Base-by-base conservation (phyloP, 2,329 filamentous ascomycete species). In the Xylariaceae sp. region DNA sequence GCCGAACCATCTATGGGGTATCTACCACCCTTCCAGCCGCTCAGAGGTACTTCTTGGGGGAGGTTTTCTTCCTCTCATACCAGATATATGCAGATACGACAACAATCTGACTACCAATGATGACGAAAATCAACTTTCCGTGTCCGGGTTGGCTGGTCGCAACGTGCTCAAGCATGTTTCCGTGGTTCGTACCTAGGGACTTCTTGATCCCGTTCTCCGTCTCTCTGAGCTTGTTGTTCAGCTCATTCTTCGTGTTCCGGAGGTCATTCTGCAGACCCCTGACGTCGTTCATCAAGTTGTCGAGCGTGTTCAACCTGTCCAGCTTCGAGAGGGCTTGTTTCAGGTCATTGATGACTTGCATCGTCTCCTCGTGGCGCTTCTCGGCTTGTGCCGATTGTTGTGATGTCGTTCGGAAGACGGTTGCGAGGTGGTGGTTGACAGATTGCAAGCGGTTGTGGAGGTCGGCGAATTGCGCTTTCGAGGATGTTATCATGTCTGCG, bases 1-100 rank as follows among this genome's bases (percentile, higher is more conserved):
- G 7, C 22, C 22, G 7, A 7, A 28, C 22, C 22, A 28, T 28
- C 22, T 28, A 28, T 28, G 22, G 7, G 22, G 22, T 28, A 28
- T 28, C 22, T 28, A 28, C 22, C 22, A 28, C 7, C 22, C 22
- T 5, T 38, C 34, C 34, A 16, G 13, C 9, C 11, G 6, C 18
- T 65, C 76, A 96, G 67, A 96, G 74, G 71, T 91, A 97, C 75
- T 97, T 97, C 80, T 96, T 96, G n/a, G 90, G 90, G 70, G 84
- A 83, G 58, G 78, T 84, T 72, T 87, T 83, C 66, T 87, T 85
- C 62, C 84, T 81, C 80, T 96, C 96, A 73, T 96, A 96, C 53
- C 86, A 67, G 36, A 90, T 69, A 66, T 92, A 96, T 1, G 78
- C 81, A 2, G 72, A 83, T 0, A 83, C 82, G 31, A 95, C 75